These are phyloP conservation scores for Paraphoma chrysanthemicola DNA, from an alignment of 2,329 filamentous ascomycete species.

Conservation along the genomic window DNA sequence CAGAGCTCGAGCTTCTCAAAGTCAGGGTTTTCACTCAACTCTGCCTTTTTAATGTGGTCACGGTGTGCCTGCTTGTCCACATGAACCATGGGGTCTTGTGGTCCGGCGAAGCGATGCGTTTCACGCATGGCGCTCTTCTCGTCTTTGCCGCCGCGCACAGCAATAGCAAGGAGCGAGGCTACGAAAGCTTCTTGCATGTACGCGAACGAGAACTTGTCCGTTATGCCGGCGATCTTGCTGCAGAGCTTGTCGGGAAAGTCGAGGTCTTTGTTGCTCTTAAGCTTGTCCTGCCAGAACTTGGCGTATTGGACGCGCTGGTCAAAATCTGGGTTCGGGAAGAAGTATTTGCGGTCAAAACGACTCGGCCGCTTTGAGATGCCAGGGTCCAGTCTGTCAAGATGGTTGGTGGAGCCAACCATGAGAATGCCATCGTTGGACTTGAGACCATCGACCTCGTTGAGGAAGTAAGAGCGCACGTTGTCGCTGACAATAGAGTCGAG, in stretches of 20 bases:
- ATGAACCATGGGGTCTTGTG: constrained; percentile 30
- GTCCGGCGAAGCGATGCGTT: constrained; percentile 33
- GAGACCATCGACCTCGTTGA: constrained; percentile 76
- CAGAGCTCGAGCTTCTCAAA: constrained; percentile 50
- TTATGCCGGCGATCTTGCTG: constrained; percentile 50
- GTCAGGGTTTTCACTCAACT: constrained; percentile 25
- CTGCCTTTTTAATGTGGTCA: constrained; percentile 5
- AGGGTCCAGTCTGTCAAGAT: constrained; percentile 70
- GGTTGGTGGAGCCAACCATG: constrained; percentile 71
- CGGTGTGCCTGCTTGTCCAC: constrained; percentile 5
- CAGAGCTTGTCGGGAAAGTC: constrained; percentile 53
- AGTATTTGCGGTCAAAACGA: constrained; percentile 57
- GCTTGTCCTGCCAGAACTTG: constrained; percentile 54
- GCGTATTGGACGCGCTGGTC: constrained; percentile 52
- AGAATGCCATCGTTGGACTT: constrained; percentile 74
- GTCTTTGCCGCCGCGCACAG: constrained; percentile 27
- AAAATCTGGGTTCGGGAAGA: constrained; percentile 50
- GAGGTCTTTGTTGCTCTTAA: constrained; percentile 45
- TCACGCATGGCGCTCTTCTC: constrained; percentile 10
- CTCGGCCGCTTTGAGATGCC: constrained; percentile 61
- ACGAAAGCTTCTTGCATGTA: constrained; percentile 56
- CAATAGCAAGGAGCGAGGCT: constrained; percentile 48
- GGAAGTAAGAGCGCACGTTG: constrained; percentile 69
- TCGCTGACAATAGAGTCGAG: constrained; percentile 71
- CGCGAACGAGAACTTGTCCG: constrained; percentile 54